These are phyloP conservation scores for Cyathus striatus DNA, from an alignment of 768 basidiomycete genomes.

Conservation along the genomic window DNA sequence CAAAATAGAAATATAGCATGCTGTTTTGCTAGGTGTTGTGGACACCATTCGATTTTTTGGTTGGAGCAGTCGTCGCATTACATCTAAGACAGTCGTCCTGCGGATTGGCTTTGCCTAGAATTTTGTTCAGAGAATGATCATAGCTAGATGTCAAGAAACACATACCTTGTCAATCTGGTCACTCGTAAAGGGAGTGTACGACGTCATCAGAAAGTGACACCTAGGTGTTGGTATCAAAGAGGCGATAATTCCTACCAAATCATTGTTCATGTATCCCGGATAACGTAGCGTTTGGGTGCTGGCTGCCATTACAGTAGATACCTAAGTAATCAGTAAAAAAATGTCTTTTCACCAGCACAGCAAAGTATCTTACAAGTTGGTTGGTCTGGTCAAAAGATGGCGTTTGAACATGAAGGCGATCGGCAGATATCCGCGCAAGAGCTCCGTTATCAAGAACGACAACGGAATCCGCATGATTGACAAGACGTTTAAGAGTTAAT, in stretches of 20 bases:
- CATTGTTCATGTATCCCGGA: slow-evolving; percentile 99
- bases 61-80: slow-evolving; percentile 95
- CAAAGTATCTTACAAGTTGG: slow-evolving; percentile 59
- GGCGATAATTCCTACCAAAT: slow-evolving; percentile 94
- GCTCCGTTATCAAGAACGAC: slow-evolving; percentile 98
- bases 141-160: slow-evolving; percentile 1
- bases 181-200: slow-evolving; percentile 96
- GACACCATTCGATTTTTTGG: slow-evolving; percentile 99
- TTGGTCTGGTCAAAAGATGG: slow-evolving; percentile 91
- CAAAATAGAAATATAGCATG: slow-evolving; percentile 95
- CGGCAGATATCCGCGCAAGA: slow-evolving; percentile 86
- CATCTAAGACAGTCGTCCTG: slow-evolving; percentile 94
- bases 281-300: slow-evolving; percentile 96
- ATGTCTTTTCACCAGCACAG: too few species aligned
- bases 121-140: not conserved
- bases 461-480: slow-evolving; percentile 95
- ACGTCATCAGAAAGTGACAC: slow-evolving; percentile 98
- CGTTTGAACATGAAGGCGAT: slow-evolving; percentile 83
- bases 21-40: slow-evolving; percentile 84
- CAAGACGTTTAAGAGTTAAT: slow-evolving; percentile 86
- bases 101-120: slow-evolving; percentile 88
- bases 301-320: slow-evolving; percentile 96
- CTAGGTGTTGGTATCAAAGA: slow-evolving; percentile 95
- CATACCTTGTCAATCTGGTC: slow-evolving; percentile 93
- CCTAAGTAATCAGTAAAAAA: slow-evolving; percentile 37